A percentile compares a stretch with the other conserved stretches of the same genome.
Conservation (phyloP, 2,329 filamentous ascomycete genomes). For the Fusarium verrucosum region DNA sequence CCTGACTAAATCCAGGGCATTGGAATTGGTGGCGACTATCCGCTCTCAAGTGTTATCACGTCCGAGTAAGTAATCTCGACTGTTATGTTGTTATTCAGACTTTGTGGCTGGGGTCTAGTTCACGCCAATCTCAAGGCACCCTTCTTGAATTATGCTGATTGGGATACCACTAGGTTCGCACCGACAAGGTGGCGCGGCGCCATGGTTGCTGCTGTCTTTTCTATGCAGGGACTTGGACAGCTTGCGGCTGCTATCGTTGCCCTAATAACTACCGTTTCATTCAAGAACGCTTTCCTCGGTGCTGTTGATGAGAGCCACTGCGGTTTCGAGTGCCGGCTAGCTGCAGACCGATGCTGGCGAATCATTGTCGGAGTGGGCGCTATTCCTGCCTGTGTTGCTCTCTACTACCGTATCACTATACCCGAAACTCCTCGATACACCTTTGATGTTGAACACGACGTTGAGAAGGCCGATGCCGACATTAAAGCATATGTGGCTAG, state of each 20-base stretch:
- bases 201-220: slow-evolving; percentile 86
- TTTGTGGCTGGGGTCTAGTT: slow-evolving; percentile 26
- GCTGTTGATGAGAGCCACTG: slow-evolving; percentile 60
- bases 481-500: slow-evolving; percentile 68
- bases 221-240: slow-evolving; percentile 87
- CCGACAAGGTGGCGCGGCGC: slow-evolving; percentile 83
- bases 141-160: slow-evolving; percentile 26
- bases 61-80: slow-evolving; percentile 65
- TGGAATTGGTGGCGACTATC: slow-evolving; percentile 85
- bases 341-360: slow-evolving; percentile 84
- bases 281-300: slow-evolving; percentile 61
- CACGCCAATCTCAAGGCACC: not conserved
- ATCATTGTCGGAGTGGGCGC: slow-evolving; percentile 83
- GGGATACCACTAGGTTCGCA: slow-evolving; percentile 66
- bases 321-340: slow-evolving; percentile 69
- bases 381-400: slow-evolving; percentile 77
- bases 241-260: slow-evolving; percentile 75
- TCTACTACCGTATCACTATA: slow-evolving; percentile 89
- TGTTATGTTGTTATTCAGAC: slow-evolving; percentile 1
- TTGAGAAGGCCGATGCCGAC: slow-evolving; percentile 78
- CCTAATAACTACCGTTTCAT: slow-evolving; percentile 72
- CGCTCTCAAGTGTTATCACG: slow-evolving; percentile 78
- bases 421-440: slow-evolving; percentile 87
- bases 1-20: slow-evolving; percentile 60
- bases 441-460: slow-evolving; percentile 79